Base-by-base conservation (phyloP, 768 basidiomycete genomes). In the Kockovaella imperatae region DNA sequence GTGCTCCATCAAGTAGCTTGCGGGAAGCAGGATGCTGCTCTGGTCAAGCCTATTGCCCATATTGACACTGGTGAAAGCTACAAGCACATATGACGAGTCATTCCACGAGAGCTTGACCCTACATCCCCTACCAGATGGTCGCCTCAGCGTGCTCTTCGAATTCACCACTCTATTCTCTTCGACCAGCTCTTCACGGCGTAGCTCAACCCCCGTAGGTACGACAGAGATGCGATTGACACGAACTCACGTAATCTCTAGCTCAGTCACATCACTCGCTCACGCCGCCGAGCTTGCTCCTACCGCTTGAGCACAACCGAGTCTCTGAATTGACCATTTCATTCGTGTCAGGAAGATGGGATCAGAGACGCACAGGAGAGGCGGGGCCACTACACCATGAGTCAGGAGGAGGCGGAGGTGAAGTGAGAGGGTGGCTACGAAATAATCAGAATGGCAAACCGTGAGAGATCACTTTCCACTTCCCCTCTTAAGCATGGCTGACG, bases 281-380 rank as follows among this genome's bases (percentile, higher is more conserved):
- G 53, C 90, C 93, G 0, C 78, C 93, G 14, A 77, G 84, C 2
- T 75, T 97, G 15, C 85, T 90, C 3, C 84, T 93, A 62, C 83
- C 96, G 30, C 75, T 96, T 17, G 81, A 83, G 47, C 80, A 84
- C 69, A 86, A 91, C 67, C 81, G 83, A 1, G 80, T 93, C 20
- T 82, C 87, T 0, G 87, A 93, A 56, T 76, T 97, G 18, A 87
- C 91, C 60, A 79, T 97, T 5, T 83, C 84, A 8, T 76, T 97
- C 31, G 93, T 91, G 46, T 83, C 90, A 11, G 93, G 93, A 17
- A 84, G 82, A 58, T 96, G 93, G 93, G 78, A 86, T 64, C 88
- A 88, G 55, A 78, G 80, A 35, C 73, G 77, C 21, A 91, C 88
- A 85, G 87, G 86, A 0, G 79, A 82, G 28, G 45, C 56, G n/a